Base-by-base conservation (phyloP, 73 alveolate species). In the Paramecium bursaria region DNA sequence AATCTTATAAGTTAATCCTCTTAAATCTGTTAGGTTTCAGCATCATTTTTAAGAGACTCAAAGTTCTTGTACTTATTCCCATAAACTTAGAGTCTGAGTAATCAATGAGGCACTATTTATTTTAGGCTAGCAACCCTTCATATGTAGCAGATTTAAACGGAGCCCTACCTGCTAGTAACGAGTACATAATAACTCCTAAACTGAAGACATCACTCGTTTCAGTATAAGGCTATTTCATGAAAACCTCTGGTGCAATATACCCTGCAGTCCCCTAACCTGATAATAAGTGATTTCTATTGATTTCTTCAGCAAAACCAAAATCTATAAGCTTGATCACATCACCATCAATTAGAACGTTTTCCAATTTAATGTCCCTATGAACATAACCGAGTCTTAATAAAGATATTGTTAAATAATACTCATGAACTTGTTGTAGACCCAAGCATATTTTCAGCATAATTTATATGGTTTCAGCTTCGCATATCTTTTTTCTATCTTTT, bases 171-270 rank as follows among this genome's bases (percentile, higher is more conserved):
- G 90, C 31, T 47, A 86, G 46, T 35, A 92, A 51, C 21, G 48
- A 74, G 82, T 92, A 92, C 15, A 61, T 33, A 5, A 88, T 52
- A 27, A 88, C 67, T 14, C 97, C 97, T 23, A 90, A 51, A 17
- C 94, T 86, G 88, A 86, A 92, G 46, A 92, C 75, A 86, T 92
- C 97, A 14, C 86, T 88, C 86, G 75, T 76, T 60, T 60, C 85
- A 44, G 80, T 46, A 74, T 90, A 92, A 3, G 93, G 88, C 48
- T 75, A 35, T 76, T 85, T 87, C 29, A 48, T 11, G 47, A 86
- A 92, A 10, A 92, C 88, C 90, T 92, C 97, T 44, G 97, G 97
- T 13, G 97, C 94, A 10, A 88, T 75, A 79, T 86, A 92, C 2
- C 88, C 90, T 14, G 88, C 54, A 5, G 95, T 82, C 3, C 97